These are phyloP conservation scores for Prunus persica DNA, from an alignment of 306 rosid species.

Conservation along the genomic window DNA sequence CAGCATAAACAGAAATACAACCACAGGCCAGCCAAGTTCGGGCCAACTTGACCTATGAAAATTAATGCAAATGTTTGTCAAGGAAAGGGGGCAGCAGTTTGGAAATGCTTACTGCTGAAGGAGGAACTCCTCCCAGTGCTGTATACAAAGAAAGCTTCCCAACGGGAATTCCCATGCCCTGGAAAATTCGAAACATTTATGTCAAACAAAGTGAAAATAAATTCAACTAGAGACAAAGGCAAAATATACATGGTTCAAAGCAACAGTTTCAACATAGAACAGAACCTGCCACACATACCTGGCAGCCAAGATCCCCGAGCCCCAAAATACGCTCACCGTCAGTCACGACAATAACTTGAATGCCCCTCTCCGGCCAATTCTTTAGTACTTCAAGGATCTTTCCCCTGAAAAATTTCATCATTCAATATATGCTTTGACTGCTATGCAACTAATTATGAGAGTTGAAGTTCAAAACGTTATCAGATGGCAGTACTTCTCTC, in stretches of 20 bases:
- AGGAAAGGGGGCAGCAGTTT: neutral
- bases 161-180: constrained; percentile 99
- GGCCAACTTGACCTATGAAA: neutral
- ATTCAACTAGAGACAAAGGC: neutral
- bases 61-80: neutral
- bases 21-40: neutral
- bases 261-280: neutral
- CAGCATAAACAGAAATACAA: no score
- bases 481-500: constrained; percentile 59
- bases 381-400: constrained; percentile 88
- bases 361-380: constrained; percentile 84
- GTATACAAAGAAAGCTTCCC: constrained; percentile 96
- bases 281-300: constrained; percentile 41
- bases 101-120: constrained; percentile 71
- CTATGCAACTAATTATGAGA: constrained; percentile 12
- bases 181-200: constrained; percentile 7
- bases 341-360: constrained; percentile 94
- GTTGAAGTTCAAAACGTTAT: neutral
- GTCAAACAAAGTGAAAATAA: constrained; percentile 6
- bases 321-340: constrained; percentile 99
- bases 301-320: constrained; percentile 98
- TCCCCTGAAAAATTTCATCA: constrained; percentile 54
- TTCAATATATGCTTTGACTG: constrained; percentile 27
- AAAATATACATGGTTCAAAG: neutral
- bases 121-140: constrained; percentile 94